phyloP scores from a whole-genome alignment of 495 filamentous ascomycete genomes.

The Penicillium pancosmium region DNA sequence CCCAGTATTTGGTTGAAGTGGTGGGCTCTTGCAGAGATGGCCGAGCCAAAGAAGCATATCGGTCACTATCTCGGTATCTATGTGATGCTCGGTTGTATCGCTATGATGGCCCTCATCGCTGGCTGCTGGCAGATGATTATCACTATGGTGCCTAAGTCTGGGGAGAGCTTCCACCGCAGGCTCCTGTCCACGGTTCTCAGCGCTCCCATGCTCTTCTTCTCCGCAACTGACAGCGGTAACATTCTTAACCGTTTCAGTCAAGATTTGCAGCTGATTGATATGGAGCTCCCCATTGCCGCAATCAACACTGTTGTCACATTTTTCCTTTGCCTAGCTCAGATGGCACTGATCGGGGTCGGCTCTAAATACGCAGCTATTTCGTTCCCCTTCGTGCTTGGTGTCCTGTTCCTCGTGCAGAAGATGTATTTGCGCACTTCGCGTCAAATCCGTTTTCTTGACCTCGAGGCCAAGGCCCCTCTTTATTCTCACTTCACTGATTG shows the following conservation, averaged over 20 bases:
- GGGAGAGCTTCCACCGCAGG: slow-evolving; percentile 50
- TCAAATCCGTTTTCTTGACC: slow-evolving; percentile 63
- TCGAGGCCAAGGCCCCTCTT: slow-evolving; percentile 63
- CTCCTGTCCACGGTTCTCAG: slow-evolving; percentile 53
- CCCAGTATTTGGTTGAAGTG: slow-evolving; percentile 57
- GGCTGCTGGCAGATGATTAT: slow-evolving; percentile 57
- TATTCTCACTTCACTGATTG: slow-evolving; percentile 62
- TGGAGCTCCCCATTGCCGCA: slow-evolving; percentile 51
- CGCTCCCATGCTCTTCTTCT: slow-evolving; percentile 52
- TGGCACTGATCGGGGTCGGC: slow-evolving; percentile 51
- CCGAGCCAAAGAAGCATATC: slow-evolving; percentile 41
- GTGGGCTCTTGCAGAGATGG: slow-evolving; percentile 53
- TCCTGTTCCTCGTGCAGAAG: slow-evolving; percentile 59
- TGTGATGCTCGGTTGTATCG: slow-evolving; percentile 49
- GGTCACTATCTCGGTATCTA: slow-evolving; percentile 61
- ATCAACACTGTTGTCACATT: slow-evolving; percentile 51
- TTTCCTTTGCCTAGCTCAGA: slow-evolving; percentile 52
- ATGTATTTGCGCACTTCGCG: slow-evolving; percentile 66
- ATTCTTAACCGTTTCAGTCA: slow-evolving; percentile 61
- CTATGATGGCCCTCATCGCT: slow-evolving; percentile 45
- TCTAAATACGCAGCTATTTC: slow-evolving; percentile 54
- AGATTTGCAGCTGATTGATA: slow-evolving; percentile 63
- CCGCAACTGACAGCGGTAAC: slow-evolving; percentile 47
- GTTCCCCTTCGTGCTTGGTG: slow-evolving; percentile 50
- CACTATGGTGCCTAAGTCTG: slow-evolving; percentile 56